phyloP scores from a whole-genome alignment of 345 rosid genomes.

The Ceriops zippeliana region DNA sequence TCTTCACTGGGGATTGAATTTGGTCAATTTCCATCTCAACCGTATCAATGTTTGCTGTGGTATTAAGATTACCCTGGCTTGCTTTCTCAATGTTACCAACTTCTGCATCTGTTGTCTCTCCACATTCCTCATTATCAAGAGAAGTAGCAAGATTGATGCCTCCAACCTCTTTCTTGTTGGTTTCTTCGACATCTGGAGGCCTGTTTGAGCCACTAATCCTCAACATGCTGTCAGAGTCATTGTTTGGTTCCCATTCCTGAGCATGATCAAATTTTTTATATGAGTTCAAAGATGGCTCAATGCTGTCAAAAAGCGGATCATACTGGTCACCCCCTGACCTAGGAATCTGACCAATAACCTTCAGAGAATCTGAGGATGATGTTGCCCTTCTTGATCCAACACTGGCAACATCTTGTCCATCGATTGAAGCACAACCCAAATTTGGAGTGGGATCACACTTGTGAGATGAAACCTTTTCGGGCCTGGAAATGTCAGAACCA shows the following conservation, averaged over 20 bases:
- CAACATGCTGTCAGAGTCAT: slow-evolving; percentile 36
- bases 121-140: slow-evolving; percentile 54
- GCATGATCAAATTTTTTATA: slow-evolving; percentile 33
- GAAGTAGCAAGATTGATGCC: slow-evolving; percentile 35
- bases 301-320: slow-evolving; percentile 85
- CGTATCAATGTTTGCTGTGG: slow-evolving; percentile 20
- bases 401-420: slow-evolving; percentile 24
- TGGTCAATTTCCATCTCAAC: slow-evolving; percentile 57
- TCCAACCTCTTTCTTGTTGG: slow-evolving; percentile 40
- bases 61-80: slow-evolving; percentile 45
- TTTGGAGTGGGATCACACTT: slow-evolving; percentile 20
- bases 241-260: slow-evolving; percentile 41
- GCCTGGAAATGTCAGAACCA: slow-evolving; percentile 33
- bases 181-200: slow-evolving; percentile 58
- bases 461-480: slow-evolving; percentile 26
- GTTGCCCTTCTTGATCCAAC: slow-evolving; percentile 43
- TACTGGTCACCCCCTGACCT: slow-evolving; percentile 53
- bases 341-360: slow-evolving; percentile 30
- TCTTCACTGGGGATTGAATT: slow-evolving; percentile 49
- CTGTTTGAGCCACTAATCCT: slow-evolving; percentile 44
- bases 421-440: slow-evolving; percentile 31
- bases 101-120: slow-evolving; percentile 65
- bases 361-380: slow-evolving; percentile 41
- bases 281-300: slow-evolving; percentile 54
- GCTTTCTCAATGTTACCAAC: slow-evolving; percentile 56